phyloP scores from a whole-genome alignment of 805 yeast species.

The Yamadazyma ubonensis region DNA sequence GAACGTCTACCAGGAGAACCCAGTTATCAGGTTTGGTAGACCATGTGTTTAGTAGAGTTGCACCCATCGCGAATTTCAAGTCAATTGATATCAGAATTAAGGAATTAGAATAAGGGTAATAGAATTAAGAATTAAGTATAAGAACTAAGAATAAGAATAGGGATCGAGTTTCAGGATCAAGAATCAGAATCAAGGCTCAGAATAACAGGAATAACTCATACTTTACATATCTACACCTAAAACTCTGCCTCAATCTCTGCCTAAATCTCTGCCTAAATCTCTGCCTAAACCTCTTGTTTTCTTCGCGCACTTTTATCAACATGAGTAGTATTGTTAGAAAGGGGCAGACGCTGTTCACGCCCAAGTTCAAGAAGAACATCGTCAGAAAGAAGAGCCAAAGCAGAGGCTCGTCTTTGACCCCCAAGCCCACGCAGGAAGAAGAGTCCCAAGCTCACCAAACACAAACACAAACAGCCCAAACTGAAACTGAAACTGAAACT shows the following conservation, averaged over 20 bases:
- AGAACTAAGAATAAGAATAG: too few relatives aligned
- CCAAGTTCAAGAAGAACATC: conserved; percentile 15
- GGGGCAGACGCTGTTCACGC: conserved; percentile 16
- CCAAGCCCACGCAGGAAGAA: conserved; percentile 4
- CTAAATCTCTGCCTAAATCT: too few relatives aligned
- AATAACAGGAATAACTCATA: too few relatives aligned
- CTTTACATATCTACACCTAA: too few relatives aligned
- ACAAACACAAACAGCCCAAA: background rate
- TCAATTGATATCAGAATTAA: too few relatives aligned
- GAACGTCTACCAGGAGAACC: conserved; percentile 20
- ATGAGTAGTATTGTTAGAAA: conserved; percentile 19
- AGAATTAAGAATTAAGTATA: too few relatives aligned
- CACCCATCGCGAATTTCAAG: conserved; percentile 6
- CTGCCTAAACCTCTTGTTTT: too few relatives aligned
- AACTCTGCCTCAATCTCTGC: too few relatives aligned
- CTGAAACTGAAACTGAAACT: background rate
- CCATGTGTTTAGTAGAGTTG: conserved; percentile 9
- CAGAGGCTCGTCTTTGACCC: conserved; percentile 1
- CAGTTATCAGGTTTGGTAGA: conserved; percentile 38
- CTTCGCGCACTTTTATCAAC: too few relatives aligned
- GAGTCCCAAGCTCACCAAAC: background rate
- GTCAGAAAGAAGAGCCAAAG: conserved; percentile 3
- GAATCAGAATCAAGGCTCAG: too few relatives aligned
- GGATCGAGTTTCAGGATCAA: too few relatives aligned
- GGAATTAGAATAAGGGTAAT: too few relatives aligned